Percentiles rank a stretch among this genome's conserved stretches.
These are phyloP conservation scores for Platismatia glauca DNA, from an alignment of 495 filamentous ascomycete genomes.

Conservation along the genomic window DNA sequence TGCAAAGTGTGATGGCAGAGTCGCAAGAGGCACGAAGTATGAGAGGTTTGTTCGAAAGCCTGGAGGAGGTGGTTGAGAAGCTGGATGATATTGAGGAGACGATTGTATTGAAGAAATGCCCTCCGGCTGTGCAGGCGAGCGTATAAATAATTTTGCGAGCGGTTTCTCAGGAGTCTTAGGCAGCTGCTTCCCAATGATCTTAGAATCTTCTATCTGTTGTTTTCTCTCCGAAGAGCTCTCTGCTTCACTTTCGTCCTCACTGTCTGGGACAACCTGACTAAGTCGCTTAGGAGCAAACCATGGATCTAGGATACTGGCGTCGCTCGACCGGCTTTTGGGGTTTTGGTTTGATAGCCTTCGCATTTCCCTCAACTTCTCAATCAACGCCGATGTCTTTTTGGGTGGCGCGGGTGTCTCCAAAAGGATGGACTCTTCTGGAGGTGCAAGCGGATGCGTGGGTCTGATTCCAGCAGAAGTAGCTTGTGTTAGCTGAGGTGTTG, in stretches of 20 bases:
- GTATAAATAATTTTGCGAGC: constrained; percentile 11
- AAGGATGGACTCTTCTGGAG: not conserved
- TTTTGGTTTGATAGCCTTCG: constrained; percentile 11
- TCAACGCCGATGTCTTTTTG: constrained; percentile 10
- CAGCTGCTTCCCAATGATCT: constrained; percentile 1
- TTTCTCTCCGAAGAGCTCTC: constrained; percentile 8
- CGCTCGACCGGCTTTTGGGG: constrained; percentile 3
- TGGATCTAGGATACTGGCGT: constrained; percentile 14
- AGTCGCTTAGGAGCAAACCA: constrained; percentile 22
- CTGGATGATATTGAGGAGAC: constrained; percentile 15
- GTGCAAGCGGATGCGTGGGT: not conserved
- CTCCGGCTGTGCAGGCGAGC: constrained; percentile 7
- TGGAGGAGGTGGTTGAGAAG: constrained; percentile 25
- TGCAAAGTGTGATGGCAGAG: constrained; percentile 48
- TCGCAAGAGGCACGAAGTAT: constrained; percentile 60
- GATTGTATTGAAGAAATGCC: constrained; percentile 7
- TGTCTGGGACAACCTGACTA: constrained; percentile 20
- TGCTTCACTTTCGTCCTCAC: constrained; percentile 14
- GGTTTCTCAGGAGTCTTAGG: constrained; percentile 9
- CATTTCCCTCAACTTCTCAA: constrained; percentile 19
- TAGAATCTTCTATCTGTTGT: not conserved
- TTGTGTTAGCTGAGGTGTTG: constrained; percentile 21
- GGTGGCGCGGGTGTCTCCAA: not conserved
- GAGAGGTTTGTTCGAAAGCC: constrained; percentile 54
- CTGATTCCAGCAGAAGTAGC: constrained; percentile 12